Evolutionary conservation across 176 grass and related monocot species (phyloP), one percentile per base, ranked within the genome.

Genomic region (Eremochloa ophiuroides): DNA sequence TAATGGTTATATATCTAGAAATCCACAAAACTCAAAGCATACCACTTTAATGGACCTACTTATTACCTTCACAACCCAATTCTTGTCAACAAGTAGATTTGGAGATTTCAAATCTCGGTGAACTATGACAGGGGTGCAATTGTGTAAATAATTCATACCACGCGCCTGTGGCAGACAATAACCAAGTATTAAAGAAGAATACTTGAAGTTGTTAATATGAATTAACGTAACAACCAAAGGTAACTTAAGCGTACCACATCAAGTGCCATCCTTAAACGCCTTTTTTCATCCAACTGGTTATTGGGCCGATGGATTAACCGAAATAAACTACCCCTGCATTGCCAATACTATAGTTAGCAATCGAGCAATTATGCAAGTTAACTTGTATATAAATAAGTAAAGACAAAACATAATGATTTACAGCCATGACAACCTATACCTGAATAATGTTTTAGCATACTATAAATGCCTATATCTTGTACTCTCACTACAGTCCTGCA

Each of bases 131-230:
- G 93, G 96, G 27, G 89, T 93, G 73, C 87, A 95, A 81, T 90
- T 99, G 74, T 99, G 97, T 80, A 99, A 95, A 85, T 99, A 96
- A 96, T 99, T 99, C 97, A 99, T 96, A 87, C 97, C 97, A 79
- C 97, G 88, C 56, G 91, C 97, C 97, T 99, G 69, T 25, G 46
- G 63, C 6, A 78, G 75, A 85, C 66, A 82, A 85, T 14, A 78
- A 42, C 11, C 46, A 81, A 85, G 48, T 81, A 65, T 63, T 29
- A 38, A 30, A 60, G 62, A 69, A 58, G 72, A 64, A 81, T 40
- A 42, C 6, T 25, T 18, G 29, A 72, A 73, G 35, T 66, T 60
- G 31, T 78, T 41, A 78, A 30, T 69, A 82, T 20, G 38, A 70
- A 35, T 77, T 85, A 82, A 69, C 16, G 82, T 5, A 35, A 87